A percentile compares a stretch with the other conserved stretches of the same genome.
Evolutionary conservation across 768 basidiomycete genomes (phyloP).

Genomic region (Suillus hirtellus): DNA sequence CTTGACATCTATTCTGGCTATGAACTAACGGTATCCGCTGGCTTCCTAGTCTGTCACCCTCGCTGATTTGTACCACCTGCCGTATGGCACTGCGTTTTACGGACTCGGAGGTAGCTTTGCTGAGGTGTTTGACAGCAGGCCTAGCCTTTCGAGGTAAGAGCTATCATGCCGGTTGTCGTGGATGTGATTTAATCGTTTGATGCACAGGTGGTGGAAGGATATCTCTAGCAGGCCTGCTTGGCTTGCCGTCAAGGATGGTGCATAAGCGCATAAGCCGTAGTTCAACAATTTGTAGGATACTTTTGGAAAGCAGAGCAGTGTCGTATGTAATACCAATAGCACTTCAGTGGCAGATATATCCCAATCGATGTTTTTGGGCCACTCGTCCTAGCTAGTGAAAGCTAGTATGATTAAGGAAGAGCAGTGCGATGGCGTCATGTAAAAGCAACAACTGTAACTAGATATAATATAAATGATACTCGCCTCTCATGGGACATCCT

Average conservation of each 20-base stretch:
- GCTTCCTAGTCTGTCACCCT: constrained; percentile 45
- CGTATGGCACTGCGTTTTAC: constrained; percentile 39
- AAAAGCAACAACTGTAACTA: neutral
- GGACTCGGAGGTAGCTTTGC: constrained; percentile 22
- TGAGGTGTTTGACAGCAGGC: constrained; percentile 34
- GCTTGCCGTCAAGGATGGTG: constrained; percentile 44
- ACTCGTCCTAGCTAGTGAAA: too few species aligned
- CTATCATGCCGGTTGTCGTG: too few species aligned
- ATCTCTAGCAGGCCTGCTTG: constrained; percentile 46
- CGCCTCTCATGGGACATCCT: neutral
- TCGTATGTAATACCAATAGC: neutral
- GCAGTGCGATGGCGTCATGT: too few species aligned
- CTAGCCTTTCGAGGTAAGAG: constrained; percentile 46
- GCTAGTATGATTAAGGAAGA: too few species aligned
- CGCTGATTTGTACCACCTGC: constrained; percentile 60
- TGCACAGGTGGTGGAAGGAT: constrained; percentile 53
- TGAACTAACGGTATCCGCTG: neutral
- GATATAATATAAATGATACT: neutral
- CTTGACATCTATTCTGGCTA: neutral
- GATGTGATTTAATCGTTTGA: neutral
- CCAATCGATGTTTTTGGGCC: too few species aligned
- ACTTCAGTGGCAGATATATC: neutral
- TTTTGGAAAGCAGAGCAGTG: neutral
- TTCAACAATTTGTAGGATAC: neutral
- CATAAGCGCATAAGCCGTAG: neutral